A percentile compares a stretch with the other conserved stretches of the same genome.
Evolutionary conservation across 345 rosid genomes (phyloP).

Genomic region (Nasturtium officinale): DNA sequence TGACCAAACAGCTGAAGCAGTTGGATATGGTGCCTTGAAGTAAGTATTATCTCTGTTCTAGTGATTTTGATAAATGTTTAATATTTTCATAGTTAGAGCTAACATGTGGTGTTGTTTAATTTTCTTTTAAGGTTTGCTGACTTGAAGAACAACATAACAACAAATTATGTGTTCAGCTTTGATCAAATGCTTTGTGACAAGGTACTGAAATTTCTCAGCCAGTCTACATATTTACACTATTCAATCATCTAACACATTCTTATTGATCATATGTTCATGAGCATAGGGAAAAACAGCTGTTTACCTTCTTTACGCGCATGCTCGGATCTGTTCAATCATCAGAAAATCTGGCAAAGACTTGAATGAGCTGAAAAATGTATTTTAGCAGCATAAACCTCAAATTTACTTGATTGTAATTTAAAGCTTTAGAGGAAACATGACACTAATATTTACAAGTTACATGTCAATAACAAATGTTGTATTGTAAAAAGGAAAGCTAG

Average conservation of each 20-base stretch:
- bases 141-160: conserved; percentile 84
- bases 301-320: conserved; percentile 86
- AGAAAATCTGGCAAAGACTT: conserved; percentile 74
- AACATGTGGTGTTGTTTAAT: background rate
- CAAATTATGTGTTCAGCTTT: conserved; percentile 62
- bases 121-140: conserved; percentile 65
- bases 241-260: background rate
- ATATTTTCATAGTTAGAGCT: background rate
- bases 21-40: conserved; percentile 89
- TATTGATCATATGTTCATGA: conserved; percentile 6
- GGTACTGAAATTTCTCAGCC: conserved; percentile 44
- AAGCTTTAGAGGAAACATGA: no score
- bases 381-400: conserved; percentile 19
- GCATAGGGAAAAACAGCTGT: conserved; percentile 86
- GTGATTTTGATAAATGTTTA: background rate
- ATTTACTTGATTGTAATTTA: no score
- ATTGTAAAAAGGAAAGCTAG: conserved; percentile 51
- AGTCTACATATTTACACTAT: conserved; percentile 7
- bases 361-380: conserved; percentile 70
- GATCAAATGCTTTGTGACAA: conserved; percentile 86
- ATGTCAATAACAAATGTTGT: background rate
- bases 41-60: conserved; percentile 41
- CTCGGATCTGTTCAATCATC: conserved; percentile 88
- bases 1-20: conserved; percentile 80
- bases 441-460: background rate